Percentiles rank a stretch among this genome's conserved stretches.
phyloP scores from a whole-genome alignment of 495 filamentous ascomycete genomes.

The Penicillium silybi region DNA sequence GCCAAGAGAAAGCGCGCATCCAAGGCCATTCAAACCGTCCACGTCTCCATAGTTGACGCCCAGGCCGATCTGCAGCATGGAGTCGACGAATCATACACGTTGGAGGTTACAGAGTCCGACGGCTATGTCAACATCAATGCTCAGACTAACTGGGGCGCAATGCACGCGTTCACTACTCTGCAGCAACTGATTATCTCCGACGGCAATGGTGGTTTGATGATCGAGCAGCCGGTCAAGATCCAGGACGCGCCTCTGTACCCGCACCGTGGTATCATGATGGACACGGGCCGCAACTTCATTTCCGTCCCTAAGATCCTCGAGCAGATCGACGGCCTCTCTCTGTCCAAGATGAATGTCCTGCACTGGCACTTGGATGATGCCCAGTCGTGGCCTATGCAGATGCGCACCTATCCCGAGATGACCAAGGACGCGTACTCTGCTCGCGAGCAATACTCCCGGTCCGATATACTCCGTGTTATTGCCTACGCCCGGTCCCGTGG shows the following conservation, averaged over 20 bases:
- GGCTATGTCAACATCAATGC: slow-evolving; percentile 41
- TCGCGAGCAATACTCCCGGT: slow-evolving; percentile 38
- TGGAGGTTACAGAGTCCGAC: slow-evolving; percentile 36
- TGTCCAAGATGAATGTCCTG: slow-evolving; percentile 50
- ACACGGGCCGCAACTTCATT: slow-evolving; percentile 50
- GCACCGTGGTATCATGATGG: slow-evolving; percentile 49
- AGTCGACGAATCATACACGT: slow-evolving; percentile 56
- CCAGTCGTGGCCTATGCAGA: slow-evolving; percentile 50
- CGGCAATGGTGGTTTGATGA: slow-evolving; percentile 39
- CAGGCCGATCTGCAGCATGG: slow-evolving; percentile 47
- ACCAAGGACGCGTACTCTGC: slow-evolving; percentile 50
- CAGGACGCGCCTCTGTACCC: slow-evolving; percentile 46
- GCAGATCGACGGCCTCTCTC: slow-evolving; percentile 49
- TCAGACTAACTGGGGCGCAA: slow-evolving; percentile 50
- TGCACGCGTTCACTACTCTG: slow-evolving; percentile 58
- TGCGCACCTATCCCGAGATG: slow-evolving; percentile 50
- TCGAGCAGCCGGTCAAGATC: slow-evolving; percentile 49
- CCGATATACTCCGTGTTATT: slow-evolving; percentile 40
- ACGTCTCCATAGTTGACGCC: slow-evolving; percentile 38
- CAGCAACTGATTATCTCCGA: slow-evolving; percentile 51
- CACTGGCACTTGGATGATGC: slow-evolving; percentile 52
- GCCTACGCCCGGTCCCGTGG: slow-evolving; percentile 44
- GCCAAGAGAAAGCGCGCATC: slow-evolving; percentile 35
- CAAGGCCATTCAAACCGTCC: slow-evolving; percentile 27
- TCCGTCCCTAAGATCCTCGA: slow-evolving; percentile 44